A percentile compares a stretch with the other conserved stretches of the same genome.
These are phyloP conservation scores for Syncephalastrum sp. DNA, from an alignment of 371 early-diverging fungal genomes.

Conservation along the genomic window DNA sequence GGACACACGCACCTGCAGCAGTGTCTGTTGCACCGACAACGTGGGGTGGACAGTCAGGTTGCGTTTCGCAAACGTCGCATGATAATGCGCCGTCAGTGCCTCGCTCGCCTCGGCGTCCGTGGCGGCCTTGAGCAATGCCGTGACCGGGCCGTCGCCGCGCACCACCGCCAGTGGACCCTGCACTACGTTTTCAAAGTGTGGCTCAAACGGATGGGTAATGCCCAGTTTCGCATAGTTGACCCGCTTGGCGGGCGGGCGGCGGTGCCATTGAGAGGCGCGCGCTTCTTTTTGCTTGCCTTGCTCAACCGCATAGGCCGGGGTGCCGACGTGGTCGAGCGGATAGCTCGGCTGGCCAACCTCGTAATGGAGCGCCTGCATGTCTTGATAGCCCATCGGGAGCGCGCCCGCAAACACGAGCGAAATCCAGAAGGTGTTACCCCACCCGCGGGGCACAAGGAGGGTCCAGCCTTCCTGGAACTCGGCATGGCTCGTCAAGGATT, in stretches of 20 bases:
- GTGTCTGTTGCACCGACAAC: slow-evolving; percentile 18
- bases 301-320: slow-evolving; percentile 49
- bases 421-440: slow-evolving; percentile 87
- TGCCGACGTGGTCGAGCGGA: slow-evolving; percentile 61
- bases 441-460: slow-evolving; percentile 78
- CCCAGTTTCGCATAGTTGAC: slow-evolving; percentile 65
- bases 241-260: slow-evolving; percentile 72
- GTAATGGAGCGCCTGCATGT: slow-evolving; percentile 55
- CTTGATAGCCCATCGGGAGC: slow-evolving; percentile 66
- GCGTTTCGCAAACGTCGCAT: slow-evolving; percentile 10
- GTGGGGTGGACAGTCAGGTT: background rate
- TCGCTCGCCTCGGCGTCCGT: slow-evolving; percentile 4
- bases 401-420: slow-evolving; percentile 88
- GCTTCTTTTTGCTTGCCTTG: slow-evolving; percentile 20
- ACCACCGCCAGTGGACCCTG: slow-evolving; percentile 2
- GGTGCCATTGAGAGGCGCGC: slow-evolving; percentile 44
- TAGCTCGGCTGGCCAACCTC: slow-evolving; percentile 57
- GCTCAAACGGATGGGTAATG: slow-evolving; percentile 62
- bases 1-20: slow-evolving; percentile 49
- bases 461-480: slow-evolving; percentile 72
- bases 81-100: background rate
- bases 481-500: slow-evolving; percentile 16
- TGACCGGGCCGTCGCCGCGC: background rate
- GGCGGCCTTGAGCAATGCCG: background rate
- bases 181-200: slow-evolving; percentile 40